Evolutionary conservation across 495 filamentous ascomycete genomes (phyloP).

Genomic region (Acidiella bohemica): DNA sequence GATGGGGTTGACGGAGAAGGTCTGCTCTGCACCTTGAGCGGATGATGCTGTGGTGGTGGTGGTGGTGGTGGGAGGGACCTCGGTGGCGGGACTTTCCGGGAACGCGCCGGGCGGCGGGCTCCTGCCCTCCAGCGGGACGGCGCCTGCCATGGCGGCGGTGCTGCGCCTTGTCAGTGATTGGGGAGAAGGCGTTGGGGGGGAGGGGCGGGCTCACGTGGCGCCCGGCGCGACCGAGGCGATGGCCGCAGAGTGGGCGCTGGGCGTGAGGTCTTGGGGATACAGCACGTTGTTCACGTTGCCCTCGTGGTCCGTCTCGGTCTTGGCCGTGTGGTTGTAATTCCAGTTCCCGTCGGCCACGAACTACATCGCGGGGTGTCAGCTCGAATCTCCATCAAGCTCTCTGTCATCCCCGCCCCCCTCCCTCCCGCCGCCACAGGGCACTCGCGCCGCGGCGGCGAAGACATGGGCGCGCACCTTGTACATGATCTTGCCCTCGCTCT

Average conservation of each 20-base stretch:
- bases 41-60: neutral
- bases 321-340: conserved; percentile 63
- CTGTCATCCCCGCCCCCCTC: no score
- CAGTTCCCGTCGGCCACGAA: conserved; percentile 87
- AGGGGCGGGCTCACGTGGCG: conserved; percentile 35
- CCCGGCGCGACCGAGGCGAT: conserved; percentile 58
- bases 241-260: conserved; percentile 21
- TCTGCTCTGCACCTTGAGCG: conserved; percentile 8
- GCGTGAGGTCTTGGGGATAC: conserved; percentile 52
- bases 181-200: neutral
- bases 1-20: conserved; percentile 47
- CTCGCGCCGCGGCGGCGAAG: no score
- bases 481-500: conserved; percentile 49
- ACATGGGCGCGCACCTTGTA: conserved; percentile 34
- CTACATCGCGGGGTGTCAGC: conserved; percentile 31
- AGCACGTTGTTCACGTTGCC: conserved; percentile 86
- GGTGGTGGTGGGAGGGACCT: neutral
- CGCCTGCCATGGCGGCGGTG: conserved; percentile 55
- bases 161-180: neutral
- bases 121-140: conserved; percentile 47
- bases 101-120: conserved; percentile 58
- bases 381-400: no score
- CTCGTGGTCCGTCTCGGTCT: conserved; percentile 61
- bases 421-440: no score
- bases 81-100: conserved; percentile 52